Base-by-base conservation (phyloP, 2,329 filamentous ascomycete species). In the Rosellinia necatrix region DNA sequence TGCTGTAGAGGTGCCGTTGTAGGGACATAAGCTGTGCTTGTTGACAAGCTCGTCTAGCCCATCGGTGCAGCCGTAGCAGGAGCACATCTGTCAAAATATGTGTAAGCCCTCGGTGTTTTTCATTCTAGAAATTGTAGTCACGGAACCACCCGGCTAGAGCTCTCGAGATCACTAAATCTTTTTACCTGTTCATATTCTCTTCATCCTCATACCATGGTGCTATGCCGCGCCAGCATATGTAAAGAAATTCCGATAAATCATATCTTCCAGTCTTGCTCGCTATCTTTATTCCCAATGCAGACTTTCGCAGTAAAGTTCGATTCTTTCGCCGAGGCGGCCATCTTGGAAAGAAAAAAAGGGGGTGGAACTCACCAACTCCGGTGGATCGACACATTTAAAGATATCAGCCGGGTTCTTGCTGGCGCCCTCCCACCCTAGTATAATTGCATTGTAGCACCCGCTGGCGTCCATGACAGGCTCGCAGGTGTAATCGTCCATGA, bases 1-100 rank as follows among this genome's bases (percentile, higher is more conserved):
- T 15, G 49, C 44, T 5, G 37, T 48, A 7, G 55, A 41, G 17
- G 56, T 58, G 4, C 56, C 50, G 30, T 58, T 58, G 24, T 58
- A 58, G 8, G 60, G 60, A 30, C 60, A 60, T 22, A 63, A 25
- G 12, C 12, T 37, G 41, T 61, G 27, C 24, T 61, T 53, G 21
- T 60, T 63, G 42, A 63, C 41, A 9, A 61, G 47, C 19, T 59
- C 53, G 17, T 63, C 60, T 25, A 61, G 25, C 1, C 60, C 52
- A 19, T 60, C 53, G 9, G 55, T 53, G 38, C 58, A 63, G 32
- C 60, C 60, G 35, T 62, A 60, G 46, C 60, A 62, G 6, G 52
- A 49, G 37, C 60, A 62, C 54, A 62, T 62, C 60, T 62, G 38
- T 24, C n/a, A n/a, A 21, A 24, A 13, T 27, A 15, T 12, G 12